Evolutionary conservation across 148 eudicot genomes (phyloP).

Genomic region (Suaeda aralocaspica): DNA sequence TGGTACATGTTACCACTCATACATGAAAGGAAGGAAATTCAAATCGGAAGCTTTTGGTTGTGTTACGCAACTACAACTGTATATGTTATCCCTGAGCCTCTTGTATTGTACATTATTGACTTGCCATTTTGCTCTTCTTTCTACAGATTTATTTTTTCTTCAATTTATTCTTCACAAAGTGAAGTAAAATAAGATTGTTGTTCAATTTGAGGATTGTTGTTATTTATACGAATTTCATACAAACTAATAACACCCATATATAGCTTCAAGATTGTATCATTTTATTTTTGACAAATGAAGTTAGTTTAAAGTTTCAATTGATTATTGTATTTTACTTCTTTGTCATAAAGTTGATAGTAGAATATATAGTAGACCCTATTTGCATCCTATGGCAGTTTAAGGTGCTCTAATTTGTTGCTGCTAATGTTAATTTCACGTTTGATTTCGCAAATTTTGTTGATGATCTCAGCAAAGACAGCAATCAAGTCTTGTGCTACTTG

Average conservation of each 20-base stretch:
- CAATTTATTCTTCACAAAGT: constrained; percentile 30
- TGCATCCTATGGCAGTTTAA: too few species aligned
- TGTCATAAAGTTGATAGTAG: too few species aligned
- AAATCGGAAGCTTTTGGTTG: constrained; percentile 18
- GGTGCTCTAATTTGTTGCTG: too few species aligned
- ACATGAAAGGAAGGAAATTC: neutral
- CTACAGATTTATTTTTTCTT: constrained; percentile 8
- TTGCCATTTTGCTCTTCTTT: constrained; percentile 9
- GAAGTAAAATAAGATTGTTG: constrained; percentile 23
- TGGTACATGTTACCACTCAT: neutral
- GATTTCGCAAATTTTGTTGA: too few species aligned
- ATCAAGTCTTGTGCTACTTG: too few species aligned
- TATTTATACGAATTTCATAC: constrained; percentile 6
- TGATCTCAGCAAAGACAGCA: too few species aligned
- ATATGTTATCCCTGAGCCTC: constrained; percentile 30
- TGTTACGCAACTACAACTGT: constrained; percentile 38
- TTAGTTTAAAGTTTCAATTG: too few species aligned
- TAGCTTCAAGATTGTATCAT: too few species aligned
- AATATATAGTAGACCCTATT: too few species aligned
- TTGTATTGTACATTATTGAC: constrained; percentile 33
- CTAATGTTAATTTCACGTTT: too few species aligned
- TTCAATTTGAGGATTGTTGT: constrained; percentile 15
- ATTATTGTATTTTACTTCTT: too few species aligned
- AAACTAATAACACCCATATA: constrained; percentile 19
- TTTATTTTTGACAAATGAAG: too few species aligned